Evolutionary conservation across 139 green algal species (phyloP).

Genomic region (Picochlorum costavermella): DNA sequence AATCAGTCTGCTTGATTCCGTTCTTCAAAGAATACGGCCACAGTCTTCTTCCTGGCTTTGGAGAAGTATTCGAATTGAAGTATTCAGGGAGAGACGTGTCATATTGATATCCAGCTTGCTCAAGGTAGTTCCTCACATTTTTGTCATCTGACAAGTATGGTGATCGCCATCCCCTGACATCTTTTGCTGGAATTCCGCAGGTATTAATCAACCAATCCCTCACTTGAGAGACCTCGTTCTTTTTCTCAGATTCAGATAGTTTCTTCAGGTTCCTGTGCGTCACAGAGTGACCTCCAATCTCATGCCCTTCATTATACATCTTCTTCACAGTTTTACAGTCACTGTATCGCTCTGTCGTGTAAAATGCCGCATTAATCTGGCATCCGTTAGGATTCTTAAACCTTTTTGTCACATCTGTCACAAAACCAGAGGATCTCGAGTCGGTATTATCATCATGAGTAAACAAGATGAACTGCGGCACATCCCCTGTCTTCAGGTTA

Average conservation of each 20-base stretch:
- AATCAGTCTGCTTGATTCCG: not conserved
- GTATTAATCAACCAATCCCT: conserved; percentile 9
- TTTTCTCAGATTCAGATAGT: not conserved
- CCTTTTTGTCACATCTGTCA: conserved; percentile 4
- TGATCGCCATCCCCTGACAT: conserved; percentile 6
- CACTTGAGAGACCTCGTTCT: conserved; percentile 4
- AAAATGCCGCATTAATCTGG: conserved; percentile 16
- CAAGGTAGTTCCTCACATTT: conserved; percentile 4
- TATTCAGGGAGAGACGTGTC: conserved; percentile 11
- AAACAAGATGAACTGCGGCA: conserved; percentile 10
- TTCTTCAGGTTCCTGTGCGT: conserved; percentile 1
- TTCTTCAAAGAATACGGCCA: conserved; percentile 10
- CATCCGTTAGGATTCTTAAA: conserved; percentile 8
- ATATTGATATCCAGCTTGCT: conserved; percentile 13
- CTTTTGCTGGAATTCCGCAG: not conserved
- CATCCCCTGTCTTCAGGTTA: not conserved
- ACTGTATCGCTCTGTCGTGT: not conserved
- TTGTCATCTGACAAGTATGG: conserved; percentile 12
- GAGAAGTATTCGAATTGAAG: conserved; percentile 3
- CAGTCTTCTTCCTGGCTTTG: not conserved
- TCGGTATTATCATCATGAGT: conserved; percentile 14
- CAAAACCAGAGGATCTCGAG: not conserved
- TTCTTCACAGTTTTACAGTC: conserved; percentile 6
- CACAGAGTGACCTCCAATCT: conserved; percentile 21
- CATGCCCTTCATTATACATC: conserved; percentile 14